phyloP scores from a whole-genome alignment of 108 stramenopile species.

The Aurantiochytrium sp. region DNA sequence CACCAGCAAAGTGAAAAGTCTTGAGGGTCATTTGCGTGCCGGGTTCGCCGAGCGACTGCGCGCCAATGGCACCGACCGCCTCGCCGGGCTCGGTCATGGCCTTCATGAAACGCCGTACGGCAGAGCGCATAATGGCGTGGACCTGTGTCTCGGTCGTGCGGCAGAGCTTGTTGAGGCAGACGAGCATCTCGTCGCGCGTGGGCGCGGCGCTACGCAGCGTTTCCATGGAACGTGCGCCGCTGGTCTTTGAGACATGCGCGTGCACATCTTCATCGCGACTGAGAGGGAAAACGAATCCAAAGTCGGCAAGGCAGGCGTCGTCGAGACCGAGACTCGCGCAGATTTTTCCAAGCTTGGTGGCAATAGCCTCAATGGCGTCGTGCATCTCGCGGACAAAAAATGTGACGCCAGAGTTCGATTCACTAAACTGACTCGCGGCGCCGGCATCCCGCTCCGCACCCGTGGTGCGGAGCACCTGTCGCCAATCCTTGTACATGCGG shows the following conservation, averaged over 20 bases:
- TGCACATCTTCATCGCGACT: neutral
- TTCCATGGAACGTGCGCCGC: neutral
- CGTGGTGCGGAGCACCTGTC: neutral
- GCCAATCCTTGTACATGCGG: neutral
- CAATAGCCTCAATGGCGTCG: neutral
- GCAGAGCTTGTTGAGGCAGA: neutral
- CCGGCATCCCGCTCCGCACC: neutral
- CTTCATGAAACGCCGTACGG: slow-evolving; percentile 68
- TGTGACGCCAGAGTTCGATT: neutral
- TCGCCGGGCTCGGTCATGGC: slow-evolving; percentile 83
- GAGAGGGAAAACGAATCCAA: neutral
- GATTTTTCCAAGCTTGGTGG: neutral
- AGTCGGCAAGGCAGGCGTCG: neutral
- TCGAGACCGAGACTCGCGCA: neutral
- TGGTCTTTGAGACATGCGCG: neutral
- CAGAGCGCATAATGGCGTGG: slow-evolving; percentile 53
- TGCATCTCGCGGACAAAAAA: neutral
- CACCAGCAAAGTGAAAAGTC: slow-evolving; percentile 97
- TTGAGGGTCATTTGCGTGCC: slow-evolving; percentile 97
- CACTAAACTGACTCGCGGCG: neutral
- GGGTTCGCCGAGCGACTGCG: slow-evolving; percentile 91
- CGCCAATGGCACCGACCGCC: slow-evolving; percentile 93
- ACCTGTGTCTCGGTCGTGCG: slow-evolving; percentile 67
- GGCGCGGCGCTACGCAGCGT: neutral
- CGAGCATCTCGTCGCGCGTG: neutral